phyloP scores from a whole-genome alignment of 257 asterid genomes.

The Mitragyna speciosa region DNA sequence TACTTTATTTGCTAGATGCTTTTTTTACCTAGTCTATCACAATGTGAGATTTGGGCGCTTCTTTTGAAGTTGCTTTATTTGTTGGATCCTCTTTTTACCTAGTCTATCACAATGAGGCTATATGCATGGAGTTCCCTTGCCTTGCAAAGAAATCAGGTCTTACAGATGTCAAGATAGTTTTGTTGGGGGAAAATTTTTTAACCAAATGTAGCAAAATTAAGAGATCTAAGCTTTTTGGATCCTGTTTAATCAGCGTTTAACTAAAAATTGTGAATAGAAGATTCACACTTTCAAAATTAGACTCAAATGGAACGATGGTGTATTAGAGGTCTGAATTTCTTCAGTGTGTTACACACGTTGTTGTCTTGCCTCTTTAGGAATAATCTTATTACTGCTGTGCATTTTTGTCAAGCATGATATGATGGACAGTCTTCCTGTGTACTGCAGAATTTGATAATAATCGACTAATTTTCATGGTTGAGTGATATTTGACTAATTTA shows the following conservation, averaged over 20 bases:
- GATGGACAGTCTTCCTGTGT: background rate
- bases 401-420: background rate
- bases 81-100: background rate
- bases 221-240: too few species aligned
- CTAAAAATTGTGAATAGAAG: background rate
- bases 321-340: background rate
- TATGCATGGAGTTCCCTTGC: background rate
- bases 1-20: too few species aligned
- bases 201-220: background rate
- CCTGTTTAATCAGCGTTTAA: background rate
- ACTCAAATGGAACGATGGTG: background rate
- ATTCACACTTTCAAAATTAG: background rate
- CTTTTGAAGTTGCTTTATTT: background rate
- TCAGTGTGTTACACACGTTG: background rate
- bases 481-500: background rate
- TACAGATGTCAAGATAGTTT: background rate
- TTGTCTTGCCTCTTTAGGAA: background rate
- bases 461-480: background rate
- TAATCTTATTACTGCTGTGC: background rate
- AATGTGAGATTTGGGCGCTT: too few species aligned
- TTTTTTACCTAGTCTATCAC: too few species aligned
- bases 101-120: background rate
- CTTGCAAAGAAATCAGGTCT: background rate
- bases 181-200: background rate
- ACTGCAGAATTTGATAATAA: too few species aligned